These are phyloP conservation scores for Pseudogymnoascus sp. DNA, from an alignment of 2,329 filamentous ascomycete species.

Conservation along the genomic window DNA sequence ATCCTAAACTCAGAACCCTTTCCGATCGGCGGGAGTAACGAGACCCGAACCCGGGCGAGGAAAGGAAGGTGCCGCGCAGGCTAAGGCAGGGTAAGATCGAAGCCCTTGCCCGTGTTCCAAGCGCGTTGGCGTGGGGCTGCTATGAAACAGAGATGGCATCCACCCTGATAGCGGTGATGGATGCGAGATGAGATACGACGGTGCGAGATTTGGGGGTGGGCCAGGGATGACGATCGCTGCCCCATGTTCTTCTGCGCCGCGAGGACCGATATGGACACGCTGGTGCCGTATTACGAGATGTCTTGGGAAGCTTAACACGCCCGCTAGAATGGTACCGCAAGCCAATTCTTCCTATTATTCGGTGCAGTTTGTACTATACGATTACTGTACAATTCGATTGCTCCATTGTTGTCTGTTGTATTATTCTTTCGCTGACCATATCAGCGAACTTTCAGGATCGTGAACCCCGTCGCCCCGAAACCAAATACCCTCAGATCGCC, in stretches of 20 bases:
- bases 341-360: neutral
- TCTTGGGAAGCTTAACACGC: constrained; percentile 6
- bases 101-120: neutral
- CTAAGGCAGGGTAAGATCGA: neutral
- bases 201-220: neutral
- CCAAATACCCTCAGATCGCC: constrained; percentile 5
- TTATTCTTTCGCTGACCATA: neutral
- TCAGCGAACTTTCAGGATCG: neutral
- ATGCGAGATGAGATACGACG: neutral
- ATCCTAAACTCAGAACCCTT: neutral
- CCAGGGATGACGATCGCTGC: neutral
- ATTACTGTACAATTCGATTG: neutral
- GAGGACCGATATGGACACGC: neutral
- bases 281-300: neutral
- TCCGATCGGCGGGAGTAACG: neutral
- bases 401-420: neutral
- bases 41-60: neutral
- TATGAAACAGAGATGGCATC: neutral
- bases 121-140: neutral
- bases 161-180: neutral
- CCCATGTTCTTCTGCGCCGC: neutral
- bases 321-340: neutral
- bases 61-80: neutral
- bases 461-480: neutral
- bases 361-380: no score